Percentiles rank a stretch among this genome's conserved stretches.
These are phyloP conservation scores for Saccharomyces pastorianus DNA, from an alignment of 1,139 yeast species.

Conservation along the genomic window DNA sequence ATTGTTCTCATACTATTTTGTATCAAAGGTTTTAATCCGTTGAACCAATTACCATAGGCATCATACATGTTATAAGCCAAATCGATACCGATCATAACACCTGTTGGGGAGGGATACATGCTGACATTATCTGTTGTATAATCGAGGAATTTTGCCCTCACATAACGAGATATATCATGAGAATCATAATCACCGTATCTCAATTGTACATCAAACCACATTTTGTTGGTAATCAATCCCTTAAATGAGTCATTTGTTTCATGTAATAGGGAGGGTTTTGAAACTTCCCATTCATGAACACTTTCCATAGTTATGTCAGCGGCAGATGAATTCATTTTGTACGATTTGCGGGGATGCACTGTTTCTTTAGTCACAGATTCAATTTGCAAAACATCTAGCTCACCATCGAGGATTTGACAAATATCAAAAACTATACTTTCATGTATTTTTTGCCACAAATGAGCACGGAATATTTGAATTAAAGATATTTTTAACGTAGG, in stretches of 20 bases:
- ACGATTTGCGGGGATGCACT: conserved; percentile 94
- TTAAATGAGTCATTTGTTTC: conserved; percentile 48
- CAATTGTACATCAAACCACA: conserved; percentile 93
- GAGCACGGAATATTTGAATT: conserved; percentile 95
- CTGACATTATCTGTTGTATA: conserved; percentile 84
- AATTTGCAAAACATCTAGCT: conserved; percentile 72
- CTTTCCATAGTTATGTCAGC: conserved; percentile 83
- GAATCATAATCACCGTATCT: conserved; percentile 97
- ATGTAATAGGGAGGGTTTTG: conserved; percentile 71
- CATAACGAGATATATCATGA: conserved; percentile 90
- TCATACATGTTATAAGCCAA: conserved; percentile 93
- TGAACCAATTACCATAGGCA: conserved; percentile 96
- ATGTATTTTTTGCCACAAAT: conserved; percentile 97
- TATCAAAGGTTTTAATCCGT: conserved; percentile 82
- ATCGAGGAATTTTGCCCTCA: conserved; percentile 86
- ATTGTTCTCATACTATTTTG: conserved; percentile 90
- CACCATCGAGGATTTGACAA: conserved; percentile 86
- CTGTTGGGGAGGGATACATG: conserved; percentile 89
- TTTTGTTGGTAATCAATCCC: conserved; percentile 48
- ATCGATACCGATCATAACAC: conserved; percentile 84
- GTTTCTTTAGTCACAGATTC: conserved; percentile 86
- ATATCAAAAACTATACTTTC: conserved; percentile 90
- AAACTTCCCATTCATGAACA: conserved; percentile 75
- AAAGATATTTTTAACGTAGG: conserved; percentile 93
- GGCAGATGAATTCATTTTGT: conserved; percentile 91